A percentile compares a stretch with the other conserved stretches of the same genome.
phyloP scores from a whole-genome alignment of 805 yeast genomes.

The Myxozyma monticola region DNA sequence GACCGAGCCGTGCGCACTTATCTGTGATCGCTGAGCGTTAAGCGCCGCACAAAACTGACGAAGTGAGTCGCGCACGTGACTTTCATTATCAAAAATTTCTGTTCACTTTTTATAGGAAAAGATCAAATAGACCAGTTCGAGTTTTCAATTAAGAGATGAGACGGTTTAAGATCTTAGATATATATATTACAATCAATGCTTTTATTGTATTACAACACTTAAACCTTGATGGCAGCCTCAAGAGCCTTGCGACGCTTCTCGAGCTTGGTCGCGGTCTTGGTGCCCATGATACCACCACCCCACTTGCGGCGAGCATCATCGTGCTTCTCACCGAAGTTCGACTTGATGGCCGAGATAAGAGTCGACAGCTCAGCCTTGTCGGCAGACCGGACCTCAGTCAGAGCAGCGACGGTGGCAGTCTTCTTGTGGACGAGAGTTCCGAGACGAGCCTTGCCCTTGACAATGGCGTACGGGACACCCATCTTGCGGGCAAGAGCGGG shows the following conservation, averaged over 20 bases:
- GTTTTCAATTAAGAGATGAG: too few relatives aligned
- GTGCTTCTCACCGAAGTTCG: conserved; percentile 90
- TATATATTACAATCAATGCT: too few relatives aligned
- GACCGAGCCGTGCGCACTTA: too few relatives aligned
- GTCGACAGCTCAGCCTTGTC: conserved; percentile 94
- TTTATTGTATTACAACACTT: not conserved
- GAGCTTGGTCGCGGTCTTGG: conserved; percentile 83
- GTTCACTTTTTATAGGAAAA: too few relatives aligned
- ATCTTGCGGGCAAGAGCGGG: conserved; percentile 99
- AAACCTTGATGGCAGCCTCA: conserved; percentile 40
- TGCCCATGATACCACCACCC: conserved; percentile 99
- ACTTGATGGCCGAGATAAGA: conserved; percentile 86
- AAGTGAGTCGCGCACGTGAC: too few relatives aligned
- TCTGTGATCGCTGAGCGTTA: too few relatives aligned
- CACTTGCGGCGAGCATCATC: conserved; percentile 97
- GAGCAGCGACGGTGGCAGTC: conserved; percentile 95
- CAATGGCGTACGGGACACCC: conserved; percentile 99
- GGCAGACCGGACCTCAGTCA: conserved; percentile 91
- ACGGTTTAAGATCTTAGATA: too few relatives aligned
- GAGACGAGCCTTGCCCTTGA: conserved; percentile 98
- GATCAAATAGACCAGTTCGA: too few relatives aligned
- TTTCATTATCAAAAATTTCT: too few relatives aligned
- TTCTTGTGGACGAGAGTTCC: conserved; percentile 97
- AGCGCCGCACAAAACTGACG: too few relatives aligned
- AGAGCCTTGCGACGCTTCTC: conserved; percentile 70